A percentile compares a stretch with the other conserved stretches of the same genome.
Conservation (phyloP, 169 alveolate species). For the Plasmodium inui region DNA sequence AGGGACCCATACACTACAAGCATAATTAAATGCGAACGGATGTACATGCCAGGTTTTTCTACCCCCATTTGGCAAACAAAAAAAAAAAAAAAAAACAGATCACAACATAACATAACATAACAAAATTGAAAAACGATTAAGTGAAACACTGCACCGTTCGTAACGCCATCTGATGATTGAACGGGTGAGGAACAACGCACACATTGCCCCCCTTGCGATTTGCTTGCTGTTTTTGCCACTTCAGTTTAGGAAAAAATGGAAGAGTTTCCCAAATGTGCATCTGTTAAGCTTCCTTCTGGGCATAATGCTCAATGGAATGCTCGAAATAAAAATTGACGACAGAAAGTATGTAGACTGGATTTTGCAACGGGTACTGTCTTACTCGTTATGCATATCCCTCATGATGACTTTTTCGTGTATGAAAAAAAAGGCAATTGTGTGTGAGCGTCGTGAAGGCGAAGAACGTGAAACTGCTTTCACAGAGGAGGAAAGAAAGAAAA, state of each 20-base stretch:
- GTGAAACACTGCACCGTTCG: background rate
- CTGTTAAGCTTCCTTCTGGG: conserved; percentile 44
- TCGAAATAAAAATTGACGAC: conserved; percentile 20
- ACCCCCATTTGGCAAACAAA: background rate
- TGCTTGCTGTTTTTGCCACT: conserved; percentile 11
- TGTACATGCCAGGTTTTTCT: background rate
- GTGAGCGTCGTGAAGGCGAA: background rate
- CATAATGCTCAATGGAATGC: conserved; percentile 26
- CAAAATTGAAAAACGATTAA: background rate
- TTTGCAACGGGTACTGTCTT: conserved; percentile 31
- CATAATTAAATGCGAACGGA: background rate
- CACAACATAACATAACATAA: background rate
- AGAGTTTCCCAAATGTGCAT: background rate
- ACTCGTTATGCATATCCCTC: conserved; percentile 45
- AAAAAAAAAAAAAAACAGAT: too few relatives aligned
- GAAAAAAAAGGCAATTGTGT: conserved; percentile 25
- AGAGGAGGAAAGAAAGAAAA: conserved; percentile 19
- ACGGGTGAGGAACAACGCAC: background rate
- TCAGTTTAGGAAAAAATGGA: conserved; percentile 15
- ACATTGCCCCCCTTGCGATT: background rate
- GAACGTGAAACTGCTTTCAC: background rate
- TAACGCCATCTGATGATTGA: background rate
- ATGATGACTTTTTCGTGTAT: conserved; percentile 37
- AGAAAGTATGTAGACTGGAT: conserved; percentile 6
- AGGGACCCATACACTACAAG: background rate